These are phyloP conservation scores for Obelidium mucronatum DNA, from an alignment of 192 early-diverging fungal species.

Conservation along the genomic window DNA sequence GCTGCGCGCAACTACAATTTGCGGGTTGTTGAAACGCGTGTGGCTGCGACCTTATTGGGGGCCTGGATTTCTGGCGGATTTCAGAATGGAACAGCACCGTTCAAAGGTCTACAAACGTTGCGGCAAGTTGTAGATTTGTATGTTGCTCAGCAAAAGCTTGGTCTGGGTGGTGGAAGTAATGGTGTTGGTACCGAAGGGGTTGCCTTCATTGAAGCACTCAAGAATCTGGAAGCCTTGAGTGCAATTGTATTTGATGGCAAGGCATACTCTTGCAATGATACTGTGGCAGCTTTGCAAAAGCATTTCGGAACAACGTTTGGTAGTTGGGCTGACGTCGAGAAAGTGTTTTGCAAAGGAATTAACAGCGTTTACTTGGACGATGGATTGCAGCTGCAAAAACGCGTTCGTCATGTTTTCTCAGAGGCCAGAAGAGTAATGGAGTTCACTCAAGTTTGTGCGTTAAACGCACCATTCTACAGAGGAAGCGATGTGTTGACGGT, in stretches of 20 bases:
- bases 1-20: constrained; percentile 92
- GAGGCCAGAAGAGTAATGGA: constrained; percentile 83
- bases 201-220: neutral
- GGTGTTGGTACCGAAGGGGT: neutral
- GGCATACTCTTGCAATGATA: constrained; percentile 44
- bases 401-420: constrained; percentile 83
- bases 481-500: constrained; percentile 39
- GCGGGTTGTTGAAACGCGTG: constrained; percentile 88
- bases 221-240: constrained; percentile 22
- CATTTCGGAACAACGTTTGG: constrained; percentile 34
- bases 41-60: constrained; percentile 69
- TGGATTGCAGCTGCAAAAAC: constrained; percentile 75
- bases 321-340: constrained; percentile 31
- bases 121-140: constrained; percentile 47
- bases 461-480: constrained; percentile 26
- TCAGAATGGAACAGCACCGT: constrained; percentile 54
- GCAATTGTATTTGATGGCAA: constrained; percentile 35
- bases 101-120: constrained; percentile 45
- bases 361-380: constrained; percentile 50
- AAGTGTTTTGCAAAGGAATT: constrained; percentile 46
- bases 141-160: neutral
- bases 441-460: constrained; percentile 68
- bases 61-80: constrained; percentile 14
- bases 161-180: neutral
- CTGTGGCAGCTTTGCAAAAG: constrained; percentile 39